Percentiles rank a stretch among this genome's conserved stretches.
These are phyloP conservation scores for Phyllosticta citriasiana DNA, from an alignment of 2,329 filamentous ascomycete genomes.

Conservation along the genomic window DNA sequence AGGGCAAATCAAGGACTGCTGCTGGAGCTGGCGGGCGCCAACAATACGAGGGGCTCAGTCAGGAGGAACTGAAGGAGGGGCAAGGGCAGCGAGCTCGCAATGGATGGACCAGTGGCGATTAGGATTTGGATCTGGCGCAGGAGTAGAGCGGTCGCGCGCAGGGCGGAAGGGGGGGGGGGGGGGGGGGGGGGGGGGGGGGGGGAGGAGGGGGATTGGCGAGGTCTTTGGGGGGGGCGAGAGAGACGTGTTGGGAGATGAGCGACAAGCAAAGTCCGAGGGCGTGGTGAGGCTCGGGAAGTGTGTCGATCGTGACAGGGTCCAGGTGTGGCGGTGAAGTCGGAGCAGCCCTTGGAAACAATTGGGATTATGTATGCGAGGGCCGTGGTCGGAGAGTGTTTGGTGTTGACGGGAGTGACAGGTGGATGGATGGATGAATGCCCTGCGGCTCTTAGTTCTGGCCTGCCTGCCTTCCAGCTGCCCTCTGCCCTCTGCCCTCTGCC, in stretches of 20 bases:
- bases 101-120: background rate
- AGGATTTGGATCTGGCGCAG: background rate
- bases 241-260: background rate
- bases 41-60: background rate
- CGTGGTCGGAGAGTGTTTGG: background rate
- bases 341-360: background rate
- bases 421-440: background rate
- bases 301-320: slow-evolving; percentile 9
- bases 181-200: background rate
- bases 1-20: background rate
- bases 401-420: background rate
- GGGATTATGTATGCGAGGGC: background rate
- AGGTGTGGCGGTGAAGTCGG: slow-evolving; percentile 9
- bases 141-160: background rate
- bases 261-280: background rate
- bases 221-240: background rate
- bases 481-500: background rate
- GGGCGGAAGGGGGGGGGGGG: background rate
- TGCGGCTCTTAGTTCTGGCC: background rate
- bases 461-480: background rate
- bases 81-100: background rate
- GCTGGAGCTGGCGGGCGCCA: background rate
- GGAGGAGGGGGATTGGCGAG: background rate
- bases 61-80: background rate
- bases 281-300: slow-evolving; percentile 7